phyloP scores from a whole-genome alignment of 2,329 filamentous ascomycete species.

The Arthrobotrys sinensis region DNA sequence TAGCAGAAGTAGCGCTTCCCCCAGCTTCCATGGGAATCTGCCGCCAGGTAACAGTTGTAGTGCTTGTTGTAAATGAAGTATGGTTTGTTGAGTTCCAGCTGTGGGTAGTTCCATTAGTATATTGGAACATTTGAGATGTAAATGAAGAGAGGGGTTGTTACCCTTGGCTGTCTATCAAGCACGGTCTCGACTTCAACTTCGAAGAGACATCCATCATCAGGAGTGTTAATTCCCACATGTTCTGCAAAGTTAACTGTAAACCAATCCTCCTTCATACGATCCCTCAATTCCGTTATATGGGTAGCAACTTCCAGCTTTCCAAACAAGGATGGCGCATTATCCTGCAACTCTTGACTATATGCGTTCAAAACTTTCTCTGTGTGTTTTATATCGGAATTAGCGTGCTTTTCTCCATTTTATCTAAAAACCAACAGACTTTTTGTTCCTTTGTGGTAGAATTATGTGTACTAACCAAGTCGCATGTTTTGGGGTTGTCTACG shows the following conservation, averaged over 20 bases:
- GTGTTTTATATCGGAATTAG: neutral
- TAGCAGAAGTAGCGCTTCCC: conserved; percentile 11
- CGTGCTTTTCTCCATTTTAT: neutral
- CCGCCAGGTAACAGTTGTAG: conserved; percentile 5
- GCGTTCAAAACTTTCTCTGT: neutral
- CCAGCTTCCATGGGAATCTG: conserved; percentile 16
- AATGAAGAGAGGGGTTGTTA: neutral
- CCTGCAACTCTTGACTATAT: neutral
- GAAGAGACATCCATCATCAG: conserved; percentile 8
- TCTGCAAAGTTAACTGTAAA: conserved; percentile 5
- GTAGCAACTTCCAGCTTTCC: neutral
- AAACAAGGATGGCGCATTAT: neutral
- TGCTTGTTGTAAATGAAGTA: conserved; percentile 15
- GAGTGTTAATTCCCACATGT: conserved; percentile 6
- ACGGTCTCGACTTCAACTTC: conserved; percentile 25
- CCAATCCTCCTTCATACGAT: neutral
- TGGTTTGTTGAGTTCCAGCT: conserved; percentile 28
- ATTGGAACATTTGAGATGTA: neutral
- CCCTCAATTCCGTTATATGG: neutral
- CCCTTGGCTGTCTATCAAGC: conserved; percentile 11
- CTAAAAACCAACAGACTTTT: too few species aligned
- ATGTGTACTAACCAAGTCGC: conserved; percentile 22
- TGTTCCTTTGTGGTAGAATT: neutral
- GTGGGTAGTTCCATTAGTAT: neutral
- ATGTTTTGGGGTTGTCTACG: neutral